These are phyloP conservation scores for Penicillium salamii DNA, from an alignment of 495 filamentous ascomycete genomes.

Conservation along the genomic window DNA sequence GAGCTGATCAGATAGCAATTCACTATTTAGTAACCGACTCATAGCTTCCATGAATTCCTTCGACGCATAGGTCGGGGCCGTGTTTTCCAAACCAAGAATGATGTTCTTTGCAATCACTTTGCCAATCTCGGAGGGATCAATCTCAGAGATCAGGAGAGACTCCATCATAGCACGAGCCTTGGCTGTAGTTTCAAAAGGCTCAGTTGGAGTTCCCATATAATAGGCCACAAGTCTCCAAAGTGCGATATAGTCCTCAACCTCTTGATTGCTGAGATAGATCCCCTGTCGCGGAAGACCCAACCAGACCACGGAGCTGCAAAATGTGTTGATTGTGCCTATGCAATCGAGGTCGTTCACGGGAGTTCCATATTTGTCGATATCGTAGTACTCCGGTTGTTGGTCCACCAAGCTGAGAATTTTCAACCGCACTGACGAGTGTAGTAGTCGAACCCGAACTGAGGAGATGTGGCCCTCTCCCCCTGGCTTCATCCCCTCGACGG, in stretches of 20 bases:
- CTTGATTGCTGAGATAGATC: conserved; percentile 59
- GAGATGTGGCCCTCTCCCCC: conserved; percentile 66
- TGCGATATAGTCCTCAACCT: conserved; percentile 67
- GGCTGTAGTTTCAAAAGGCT: conserved; percentile 50
- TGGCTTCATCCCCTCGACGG: conserved; percentile 62
- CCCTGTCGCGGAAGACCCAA: conserved; percentile 69
- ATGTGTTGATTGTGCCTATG: conserved; percentile 66
- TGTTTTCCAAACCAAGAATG: conserved; percentile 59
- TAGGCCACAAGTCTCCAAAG: conserved; percentile 74
- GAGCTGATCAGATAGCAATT: conserved; percentile 56
- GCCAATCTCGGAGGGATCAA: conserved; percentile 59
- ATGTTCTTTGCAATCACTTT: conserved; percentile 70
- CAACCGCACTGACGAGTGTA: conserved; percentile 68
- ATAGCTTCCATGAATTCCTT: conserved; percentile 62
- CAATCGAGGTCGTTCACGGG: conserved; percentile 76
- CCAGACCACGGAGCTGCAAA: conserved; percentile 65
- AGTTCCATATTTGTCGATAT: conserved; percentile 54
- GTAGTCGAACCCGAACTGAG: conserved; percentile 68
- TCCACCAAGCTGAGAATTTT: conserved; percentile 59
- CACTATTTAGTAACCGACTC: conserved; percentile 68
- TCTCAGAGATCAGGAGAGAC: conserved; percentile 57
- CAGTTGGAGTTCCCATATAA: conserved; percentile 65
- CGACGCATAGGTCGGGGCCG: conserved; percentile 61
- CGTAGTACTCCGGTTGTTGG: conserved; percentile 59
- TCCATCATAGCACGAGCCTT: conserved; percentile 64